Evolutionary conservation across 2,329 filamentous ascomycete genomes (phyloP).

Genomic region (Fusarium sp.): DNA sequence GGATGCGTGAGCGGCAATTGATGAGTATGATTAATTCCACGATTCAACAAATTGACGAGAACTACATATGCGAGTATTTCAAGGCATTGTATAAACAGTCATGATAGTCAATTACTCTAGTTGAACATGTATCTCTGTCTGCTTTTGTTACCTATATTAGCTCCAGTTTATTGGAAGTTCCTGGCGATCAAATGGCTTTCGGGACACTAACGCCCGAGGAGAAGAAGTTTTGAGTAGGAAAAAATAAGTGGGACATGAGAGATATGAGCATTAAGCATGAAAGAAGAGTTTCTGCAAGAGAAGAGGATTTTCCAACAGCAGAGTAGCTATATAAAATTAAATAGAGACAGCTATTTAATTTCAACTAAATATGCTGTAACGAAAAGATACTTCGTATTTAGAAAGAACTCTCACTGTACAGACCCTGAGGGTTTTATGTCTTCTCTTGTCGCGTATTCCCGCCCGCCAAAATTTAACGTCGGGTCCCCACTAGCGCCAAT

Average conservation of each 20-base stretch:
- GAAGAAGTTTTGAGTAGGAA: constrained; percentile 2
- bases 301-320: neutral
- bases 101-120: neutral
- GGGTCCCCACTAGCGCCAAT: constrained; percentile 32
- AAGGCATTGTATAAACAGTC: neutral
- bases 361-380: neutral
- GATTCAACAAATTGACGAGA: constrained; percentile 2
- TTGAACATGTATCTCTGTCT: too few species aligned
- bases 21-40: neutral
- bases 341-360: too few species aligned
- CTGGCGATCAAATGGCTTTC: neutral
- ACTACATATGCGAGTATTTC: neutral
- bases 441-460: constrained; percentile 9
- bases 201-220: neutral
- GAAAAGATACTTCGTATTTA: neutral
- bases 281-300: neutral
- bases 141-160: too few species aligned
- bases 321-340: rapidly evolving
- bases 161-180: neutral
- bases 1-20: neutral
- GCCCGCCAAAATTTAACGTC: constrained; percentile 53
- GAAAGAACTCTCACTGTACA: neutral
- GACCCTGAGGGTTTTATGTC: constrained; percentile 22
- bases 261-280: neutral
- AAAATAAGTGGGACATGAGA: constrained; percentile 5